Evolutionary conservation across 805 yeast genomes (phyloP), one percentile per base, ranked within the genome.

Genomic region (Monosporozyma siamensis): DNA sequence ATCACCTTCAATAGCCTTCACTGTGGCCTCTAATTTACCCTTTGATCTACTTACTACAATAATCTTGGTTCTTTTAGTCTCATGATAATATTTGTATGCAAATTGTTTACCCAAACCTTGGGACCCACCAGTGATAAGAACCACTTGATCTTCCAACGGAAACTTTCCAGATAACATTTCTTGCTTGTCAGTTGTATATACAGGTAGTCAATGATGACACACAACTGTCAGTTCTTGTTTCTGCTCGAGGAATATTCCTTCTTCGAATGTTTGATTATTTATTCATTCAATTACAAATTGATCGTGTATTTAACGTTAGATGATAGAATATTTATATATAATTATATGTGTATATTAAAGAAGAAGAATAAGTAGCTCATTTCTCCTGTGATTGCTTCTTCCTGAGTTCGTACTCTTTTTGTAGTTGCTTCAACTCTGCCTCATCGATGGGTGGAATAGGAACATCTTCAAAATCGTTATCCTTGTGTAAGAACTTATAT

Each of bases 401-500:
- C 34, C 44, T 59, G 36, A 55, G 72, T 59, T 78, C 83, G 56
- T 82, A 84, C 59, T 86, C 95, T 56, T 73, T 70, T 63, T 75
- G 79, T 67, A 89, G 72, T 61, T 76, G 70, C 40, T 74, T 75
- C 56, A 90, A 70, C 58, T 87, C 92, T 42, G 72, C 79, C 47
- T 83, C 92, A 31, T 81, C 73, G 45, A 90, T 72, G 15, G 97
- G 97, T 38, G 98, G 98, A 51, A 90, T 79, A 32, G 97, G 97
- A 52, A 90, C 86, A 59, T 89, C 96, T 37, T 72, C 77, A 60
- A 90, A 87, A 49, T 90, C 95, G 40, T 58, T 61, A 58, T 88
- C 96, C 55, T 70, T 70, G 50, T 76, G 77, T 53, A 84, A 67
- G 55, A 76, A 72, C 50, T 74, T 66, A 71, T 77, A 80, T 0